Evolutionary conservation across 441 rosid genomes (phyloP).

Genomic region (Geranium incanum): DNA sequence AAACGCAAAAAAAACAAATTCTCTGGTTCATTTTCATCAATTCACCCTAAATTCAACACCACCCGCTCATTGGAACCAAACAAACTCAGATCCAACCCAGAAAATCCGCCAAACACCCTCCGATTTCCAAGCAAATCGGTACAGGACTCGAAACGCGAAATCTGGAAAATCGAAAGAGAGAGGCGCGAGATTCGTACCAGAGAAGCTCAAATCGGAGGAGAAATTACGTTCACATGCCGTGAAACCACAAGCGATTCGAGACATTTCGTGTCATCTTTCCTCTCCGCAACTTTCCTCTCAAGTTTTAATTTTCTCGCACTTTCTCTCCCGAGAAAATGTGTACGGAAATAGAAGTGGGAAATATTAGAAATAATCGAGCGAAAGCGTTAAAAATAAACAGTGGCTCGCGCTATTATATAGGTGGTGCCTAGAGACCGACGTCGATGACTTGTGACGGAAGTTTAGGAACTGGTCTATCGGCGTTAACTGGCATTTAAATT

Average conservation of each 20-base stretch:
- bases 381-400: background rate
- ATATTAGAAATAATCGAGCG: background rate
- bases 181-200: background rate
- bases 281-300: background rate
- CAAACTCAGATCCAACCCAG: no score
- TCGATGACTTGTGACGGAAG: background rate
- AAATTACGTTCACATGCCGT: background rate
- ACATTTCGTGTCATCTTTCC: background rate
- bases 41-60: background rate
- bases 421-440: background rate
- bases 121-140: background rate
- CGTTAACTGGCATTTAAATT: background rate
- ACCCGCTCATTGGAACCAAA: background rate
- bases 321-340: background rate
- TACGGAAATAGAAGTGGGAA: constrained; percentile 1
- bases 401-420: background rate
- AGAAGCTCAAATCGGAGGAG: constrained; percentile 2
- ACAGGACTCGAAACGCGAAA: background rate
- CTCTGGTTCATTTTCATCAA: background rate
- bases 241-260: constrained; percentile 6
- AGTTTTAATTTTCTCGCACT: background rate
- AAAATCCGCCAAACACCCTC: background rate
- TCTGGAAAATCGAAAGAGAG: background rate
- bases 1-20: background rate
- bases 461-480: background rate